Percentiles rank a stretch among this genome's conserved stretches.
phyloP scores from a whole-genome alignment of 2,329 filamentous ascomycete species.

The Penicillium italicum region DNA sequence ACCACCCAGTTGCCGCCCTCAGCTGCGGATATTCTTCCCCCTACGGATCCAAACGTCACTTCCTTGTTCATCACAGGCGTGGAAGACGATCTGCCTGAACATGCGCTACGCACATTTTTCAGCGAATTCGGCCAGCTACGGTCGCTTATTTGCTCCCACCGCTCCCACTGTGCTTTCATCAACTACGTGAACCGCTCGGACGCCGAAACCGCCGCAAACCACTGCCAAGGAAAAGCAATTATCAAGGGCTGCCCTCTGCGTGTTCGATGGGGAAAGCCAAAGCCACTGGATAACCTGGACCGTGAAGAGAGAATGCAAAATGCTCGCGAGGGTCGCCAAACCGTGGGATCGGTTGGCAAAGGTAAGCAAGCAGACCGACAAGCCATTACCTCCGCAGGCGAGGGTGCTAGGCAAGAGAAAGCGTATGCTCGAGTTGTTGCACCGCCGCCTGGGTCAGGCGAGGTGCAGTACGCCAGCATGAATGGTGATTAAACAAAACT shows the following conservation, averaged over 20 bases:
- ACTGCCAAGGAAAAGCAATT: conserved; percentile 82
- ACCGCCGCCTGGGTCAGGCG: conserved; percentile 72
- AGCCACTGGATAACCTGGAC: conserved; percentile 86
- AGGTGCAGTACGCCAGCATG: conserved; percentile 80
- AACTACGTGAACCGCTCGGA: conserved; percentile 84
- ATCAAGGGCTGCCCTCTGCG: conserved; percentile 87
- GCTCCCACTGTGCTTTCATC: conserved; percentile 94
- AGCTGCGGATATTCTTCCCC: conserved; percentile 81
- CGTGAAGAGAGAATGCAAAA: conserved; percentile 78
- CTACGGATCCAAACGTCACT: conserved; percentile 77
- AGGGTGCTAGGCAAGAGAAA: conserved; percentile 41
- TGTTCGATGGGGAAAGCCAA: conserved; percentile 89
- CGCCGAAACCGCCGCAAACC: conserved; percentile 79
- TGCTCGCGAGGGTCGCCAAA: conserved; percentile 69
- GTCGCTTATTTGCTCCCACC: conserved; percentile 91
- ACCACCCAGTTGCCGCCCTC: conserved; percentile 72
- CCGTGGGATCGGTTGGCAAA: conserved; percentile 48
- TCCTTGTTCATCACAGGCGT: conserved; percentile 93
- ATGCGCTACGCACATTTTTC: conserved; percentile 88
- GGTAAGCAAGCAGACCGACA: conserved; percentile 35
- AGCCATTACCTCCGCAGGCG: conserved; percentile 37
- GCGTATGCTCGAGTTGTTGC: conserved; percentile 55
- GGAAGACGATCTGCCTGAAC: conserved; percentile 92
- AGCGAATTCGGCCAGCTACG: conserved; percentile 83
- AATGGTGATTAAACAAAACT: conserved; percentile 63